phyloP scores from a whole-genome alignment of 2,329 filamentous ascomycete species.

The Fusarium pseudoanthophilum region DNA sequence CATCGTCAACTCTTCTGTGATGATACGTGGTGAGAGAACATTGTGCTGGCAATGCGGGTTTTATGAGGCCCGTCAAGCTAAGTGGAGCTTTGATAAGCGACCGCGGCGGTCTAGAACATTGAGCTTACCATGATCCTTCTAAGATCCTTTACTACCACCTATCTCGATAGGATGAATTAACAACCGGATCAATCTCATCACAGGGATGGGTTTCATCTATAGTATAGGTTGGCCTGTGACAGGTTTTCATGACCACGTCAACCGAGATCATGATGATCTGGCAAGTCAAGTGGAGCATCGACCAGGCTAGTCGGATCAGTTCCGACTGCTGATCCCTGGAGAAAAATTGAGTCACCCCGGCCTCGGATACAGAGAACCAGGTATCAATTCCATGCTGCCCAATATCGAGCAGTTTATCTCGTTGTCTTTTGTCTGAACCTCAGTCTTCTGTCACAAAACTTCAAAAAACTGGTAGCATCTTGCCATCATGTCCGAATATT shows the following conservation, averaged over 20 bases:
- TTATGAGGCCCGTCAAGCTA: neutral
- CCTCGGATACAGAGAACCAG: neutral
- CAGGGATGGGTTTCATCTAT: accelerated
- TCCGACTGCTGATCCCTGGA: neutral
- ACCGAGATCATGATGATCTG: neutral
- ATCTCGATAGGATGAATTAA: accelerated
- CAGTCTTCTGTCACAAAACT: no score
- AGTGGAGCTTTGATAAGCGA: neutral
- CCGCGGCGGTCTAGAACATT: neutral
- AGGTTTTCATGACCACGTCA: neutral
- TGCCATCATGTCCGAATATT: neutral
- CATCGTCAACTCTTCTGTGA: neutral
- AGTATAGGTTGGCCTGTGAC: accelerated
- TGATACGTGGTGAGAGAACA: neutral
- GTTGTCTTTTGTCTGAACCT: no score
- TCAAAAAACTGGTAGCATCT: no score
- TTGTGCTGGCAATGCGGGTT: neutral
- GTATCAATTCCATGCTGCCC: neutral
- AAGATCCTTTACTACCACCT: neutral
- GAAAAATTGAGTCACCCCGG: neutral
- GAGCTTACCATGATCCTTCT: neutral
- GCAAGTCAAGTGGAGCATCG: neutral
- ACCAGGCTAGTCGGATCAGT: neutral
- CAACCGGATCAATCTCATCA: accelerated
- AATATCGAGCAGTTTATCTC: neutral